Conservation (phyloP, 257 asterid genomes). For the Nicotiana tomentosiformis region DNA sequence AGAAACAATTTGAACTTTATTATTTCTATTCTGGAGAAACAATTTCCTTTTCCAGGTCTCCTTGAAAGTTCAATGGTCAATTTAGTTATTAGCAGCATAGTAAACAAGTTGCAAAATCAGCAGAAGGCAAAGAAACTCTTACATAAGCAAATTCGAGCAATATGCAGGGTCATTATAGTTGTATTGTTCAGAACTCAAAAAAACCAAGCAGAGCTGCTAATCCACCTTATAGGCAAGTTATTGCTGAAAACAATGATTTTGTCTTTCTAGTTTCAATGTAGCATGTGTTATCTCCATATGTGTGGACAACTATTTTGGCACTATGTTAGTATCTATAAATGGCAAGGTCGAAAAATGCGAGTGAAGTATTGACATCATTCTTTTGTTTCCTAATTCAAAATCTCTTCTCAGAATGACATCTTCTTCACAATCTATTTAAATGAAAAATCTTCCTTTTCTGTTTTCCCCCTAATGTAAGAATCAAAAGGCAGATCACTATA, state of each 20-base stretch:
- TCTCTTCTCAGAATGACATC: background rate
- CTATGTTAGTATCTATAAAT: background rate
- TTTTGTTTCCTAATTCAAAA: background rate
- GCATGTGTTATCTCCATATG: background rate
- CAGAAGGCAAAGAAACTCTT: background rate
- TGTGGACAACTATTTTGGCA: background rate
- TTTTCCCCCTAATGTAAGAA: background rate
- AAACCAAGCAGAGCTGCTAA: background rate
- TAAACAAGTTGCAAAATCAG: background rate
- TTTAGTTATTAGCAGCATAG: background rate
- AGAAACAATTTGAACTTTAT: background rate
- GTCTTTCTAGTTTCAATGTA: background rate
- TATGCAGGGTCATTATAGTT: background rate
- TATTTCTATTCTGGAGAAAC: background rate
- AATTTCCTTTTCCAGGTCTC: background rate
- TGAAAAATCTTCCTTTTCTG: background rate
- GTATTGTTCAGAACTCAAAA: background rate
- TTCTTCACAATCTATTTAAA: background rate
- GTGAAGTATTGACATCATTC: background rate
- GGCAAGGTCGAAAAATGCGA: background rate
- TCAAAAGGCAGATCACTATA: background rate
- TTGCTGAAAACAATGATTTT: background rate
- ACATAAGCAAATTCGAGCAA: background rate
- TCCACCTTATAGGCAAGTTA: background rate
- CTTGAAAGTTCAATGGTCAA: background rate